These are phyloP conservation scores for Phialophora macrospora DNA, from an alignment of 2,329 filamentous ascomycete species.

Conservation along the genomic window DNA sequence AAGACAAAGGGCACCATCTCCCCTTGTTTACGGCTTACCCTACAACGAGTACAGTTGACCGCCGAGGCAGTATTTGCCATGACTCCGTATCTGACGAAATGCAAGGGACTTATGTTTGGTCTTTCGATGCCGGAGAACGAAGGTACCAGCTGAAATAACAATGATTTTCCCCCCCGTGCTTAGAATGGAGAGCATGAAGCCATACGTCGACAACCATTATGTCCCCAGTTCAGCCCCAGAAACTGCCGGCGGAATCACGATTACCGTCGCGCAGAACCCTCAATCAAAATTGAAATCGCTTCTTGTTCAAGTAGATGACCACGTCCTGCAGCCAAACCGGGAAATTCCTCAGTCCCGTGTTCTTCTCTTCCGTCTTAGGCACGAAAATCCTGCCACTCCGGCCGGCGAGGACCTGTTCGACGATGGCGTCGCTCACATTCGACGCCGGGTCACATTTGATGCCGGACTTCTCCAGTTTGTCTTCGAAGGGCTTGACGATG, in stretches of 20 bases:
- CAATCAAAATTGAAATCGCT: neutral
- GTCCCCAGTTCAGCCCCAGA: neutral
- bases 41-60: too few species aligned
- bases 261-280: neutral
- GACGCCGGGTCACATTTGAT: slow-evolving; percentile 30
- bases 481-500: slow-evolving; percentile 54
- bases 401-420: slow-evolving; percentile 47
- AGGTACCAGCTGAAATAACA: neutral
- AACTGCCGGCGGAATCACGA: neutral
- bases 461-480: slow-evolving; percentile 62
- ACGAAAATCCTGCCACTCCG: slow-evolving; percentile 36
- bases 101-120: neutral
- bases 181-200: neutral
- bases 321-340: slow-evolving; percentile 38
- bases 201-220: neutral
- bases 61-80: too few species aligned
- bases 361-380: slow-evolving; percentile 28
- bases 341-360: slow-evolving; percentile 17
- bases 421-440: slow-evolving; percentile 60
- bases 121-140: neutral
- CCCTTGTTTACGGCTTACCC: too few species aligned
- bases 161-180: neutral
- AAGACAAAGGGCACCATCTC: too few species aligned
- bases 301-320: slow-evolving; percentile 3
- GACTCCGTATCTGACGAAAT: too few species aligned